Evolutionary conservation across 495 filamentous ascomycete genomes (phyloP).

Genomic region (Aspergillus asperescens): DNA sequence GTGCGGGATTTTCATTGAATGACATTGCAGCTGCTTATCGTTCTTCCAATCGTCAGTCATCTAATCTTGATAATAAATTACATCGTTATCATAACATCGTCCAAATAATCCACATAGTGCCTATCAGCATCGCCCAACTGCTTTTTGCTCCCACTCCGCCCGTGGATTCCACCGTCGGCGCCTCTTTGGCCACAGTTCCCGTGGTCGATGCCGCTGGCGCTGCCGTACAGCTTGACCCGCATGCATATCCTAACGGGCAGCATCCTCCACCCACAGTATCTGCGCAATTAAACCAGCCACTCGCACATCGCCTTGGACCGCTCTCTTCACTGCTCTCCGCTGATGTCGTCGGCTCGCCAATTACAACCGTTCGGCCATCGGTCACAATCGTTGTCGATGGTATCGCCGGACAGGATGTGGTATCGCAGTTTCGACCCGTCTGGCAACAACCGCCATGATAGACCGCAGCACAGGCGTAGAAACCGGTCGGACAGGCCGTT

Average conservation of each 20-base stretch:
- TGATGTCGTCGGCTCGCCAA: conserved; percentile 45
- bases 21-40: neutral
- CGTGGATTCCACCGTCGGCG: conserved; percentile 25
- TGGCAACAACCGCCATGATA: conserved; percentile 74
- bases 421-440: conserved; percentile 74
- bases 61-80: neutral
- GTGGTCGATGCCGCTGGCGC: conserved; percentile 43
- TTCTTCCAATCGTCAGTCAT: neutral
- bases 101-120: conserved; percentile 14
- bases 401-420: conserved; percentile 60
- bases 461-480: conserved; percentile 65
- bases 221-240: conserved; percentile 67
- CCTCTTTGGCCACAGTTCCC: conserved; percentile 54
- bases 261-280: conserved; percentile 64
- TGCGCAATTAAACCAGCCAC: conserved; percentile 73
- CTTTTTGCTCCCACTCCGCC: conserved; percentile 5
- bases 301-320: conserved; percentile 53
- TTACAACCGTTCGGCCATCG: conserved; percentile 62
- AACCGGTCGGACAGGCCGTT: conserved; percentile 61
- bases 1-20: neutral
- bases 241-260: conserved; percentile 69
- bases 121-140: conserved; percentile 5
- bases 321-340: conserved; percentile 23
- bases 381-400: conserved; percentile 56
- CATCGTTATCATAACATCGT: conserved; percentile 12